These are phyloP conservation scores for Polygonum aviculare DNA, from an alignment of 148 eudicot species.

Conservation along the genomic window DNA sequence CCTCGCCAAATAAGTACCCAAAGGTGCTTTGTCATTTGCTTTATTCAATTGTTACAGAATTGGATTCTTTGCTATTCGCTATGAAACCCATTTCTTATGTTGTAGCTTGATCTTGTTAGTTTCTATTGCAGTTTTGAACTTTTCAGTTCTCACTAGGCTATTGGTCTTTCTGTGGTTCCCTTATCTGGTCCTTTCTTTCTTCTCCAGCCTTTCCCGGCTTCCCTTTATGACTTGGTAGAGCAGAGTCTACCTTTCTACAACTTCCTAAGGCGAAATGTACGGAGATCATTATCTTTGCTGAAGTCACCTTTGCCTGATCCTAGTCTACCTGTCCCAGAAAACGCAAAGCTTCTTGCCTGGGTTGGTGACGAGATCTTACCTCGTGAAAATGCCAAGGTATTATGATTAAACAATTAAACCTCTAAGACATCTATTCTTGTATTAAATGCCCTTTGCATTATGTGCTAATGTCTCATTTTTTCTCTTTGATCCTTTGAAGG, in stretches of 20 bases:
- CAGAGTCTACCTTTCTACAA: slow-evolving; percentile 83
- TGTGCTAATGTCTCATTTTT: slow-evolving; percentile 16
- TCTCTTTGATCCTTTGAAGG: slow-evolving; percentile 32
- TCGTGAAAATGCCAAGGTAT: slow-evolving; percentile 95
- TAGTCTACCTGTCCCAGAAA: slow-evolving; percentile 77
- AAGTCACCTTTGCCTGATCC: slow-evolving; percentile 43
- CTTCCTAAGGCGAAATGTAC: slow-evolving; percentile 51
- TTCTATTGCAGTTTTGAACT: background rate
- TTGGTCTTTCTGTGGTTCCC: background rate
- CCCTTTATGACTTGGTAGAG: slow-evolving; percentile 71
- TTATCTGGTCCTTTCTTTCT: background rate
- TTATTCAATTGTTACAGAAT: background rate
- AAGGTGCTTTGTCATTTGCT: slow-evolving; percentile 25
- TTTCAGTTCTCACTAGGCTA: background rate
- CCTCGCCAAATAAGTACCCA: slow-evolving; percentile 44
- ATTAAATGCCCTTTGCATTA: background rate
- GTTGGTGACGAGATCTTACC: slow-evolving; percentile 89
- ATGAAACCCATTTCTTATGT: background rate
- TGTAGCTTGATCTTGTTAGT: background rate
- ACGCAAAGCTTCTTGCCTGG: slow-evolving; percentile 85
- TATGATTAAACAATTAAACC: background rate
- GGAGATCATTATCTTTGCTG: slow-evolving; percentile 25
- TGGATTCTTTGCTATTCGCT: background rate
- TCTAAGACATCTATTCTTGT: background rate
- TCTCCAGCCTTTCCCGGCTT: slow-evolving; percentile 55